Base-by-base conservation (phyloP, 2,329 filamentous ascomycete species). In the Hawksworthiomyces lignivorus region DNA sequence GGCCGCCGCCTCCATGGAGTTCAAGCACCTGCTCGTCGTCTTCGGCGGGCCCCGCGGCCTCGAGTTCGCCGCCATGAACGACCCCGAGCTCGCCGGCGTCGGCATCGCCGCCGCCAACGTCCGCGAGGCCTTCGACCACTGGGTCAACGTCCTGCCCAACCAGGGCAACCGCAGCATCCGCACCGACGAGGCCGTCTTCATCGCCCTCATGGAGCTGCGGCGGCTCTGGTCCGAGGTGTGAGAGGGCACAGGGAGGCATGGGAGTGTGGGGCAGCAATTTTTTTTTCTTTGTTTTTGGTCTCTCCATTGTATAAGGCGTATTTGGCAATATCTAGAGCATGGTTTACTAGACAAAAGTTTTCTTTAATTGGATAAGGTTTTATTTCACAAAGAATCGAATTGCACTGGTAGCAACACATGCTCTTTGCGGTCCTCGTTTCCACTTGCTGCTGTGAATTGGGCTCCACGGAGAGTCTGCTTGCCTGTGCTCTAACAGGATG, bases 161-260 rank as follows among this genome's bases (percentile, higher is more conserved):
- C 87, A 94, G 60, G 87, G 86, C 1, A 90, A 84, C 57, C 70
- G 87, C 53, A 87, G 81, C 1, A 90, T 94, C 48, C 68, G 84
- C 48, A 92, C 87, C 0, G 87, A 94, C 53, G 87, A 94, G 63
- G 86, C 87, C 1, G 63, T 94, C 15, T 85, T 84, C 64, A 76
- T 92, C 56, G 85, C 80, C 0, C 60, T 94, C 57, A 82, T 81
- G 54, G 77, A 77, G 2, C 56, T 92, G 56, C 74, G 80, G 55
- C 69, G 66, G 45, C 51, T 81, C 44, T 82, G 70, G 76, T 64
- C 67, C 24, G 54, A 54, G 17, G 51, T 48, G 11, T 58, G 44
- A 45, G 18, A 17, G 15, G 28, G n/a, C 14, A n/a, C n/a, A 3
- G 4, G 15, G 28, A 11, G 8, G 24, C 8, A 26, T 26, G 8